These are phyloP conservation scores for Solanum microdontum DNA, from an alignment of 257 asterid species.

Conservation along the genomic window DNA sequence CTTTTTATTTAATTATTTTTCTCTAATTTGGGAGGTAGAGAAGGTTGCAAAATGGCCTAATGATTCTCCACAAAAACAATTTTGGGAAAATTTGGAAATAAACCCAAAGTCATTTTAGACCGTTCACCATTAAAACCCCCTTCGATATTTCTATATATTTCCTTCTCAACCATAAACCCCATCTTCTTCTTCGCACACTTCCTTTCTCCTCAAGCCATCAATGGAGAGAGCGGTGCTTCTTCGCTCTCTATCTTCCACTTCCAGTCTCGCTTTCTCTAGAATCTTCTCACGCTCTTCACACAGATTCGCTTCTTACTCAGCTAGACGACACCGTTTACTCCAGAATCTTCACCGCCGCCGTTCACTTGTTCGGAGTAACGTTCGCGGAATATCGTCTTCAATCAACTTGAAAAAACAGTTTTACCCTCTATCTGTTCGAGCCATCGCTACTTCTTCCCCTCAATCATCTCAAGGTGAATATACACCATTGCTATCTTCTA, in stretches of 20 bases:
- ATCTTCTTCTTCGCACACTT: neutral
- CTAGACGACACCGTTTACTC: constrained; percentile 43
- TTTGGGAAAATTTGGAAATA: neutral
- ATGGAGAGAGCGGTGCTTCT: constrained; percentile 76
- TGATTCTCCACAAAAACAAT: constrained; percentile 7
- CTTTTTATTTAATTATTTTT: no score
- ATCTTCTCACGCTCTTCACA: constrained; percentile 55
- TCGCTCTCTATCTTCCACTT: constrained; percentile 53
- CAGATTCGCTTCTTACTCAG: constrained; percentile 18
- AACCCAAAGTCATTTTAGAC: neutral
- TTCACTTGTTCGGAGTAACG: constrained; percentile 32
- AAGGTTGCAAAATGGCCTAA: constrained; percentile 8
- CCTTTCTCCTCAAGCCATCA: neutral
- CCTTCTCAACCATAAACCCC: neutral
- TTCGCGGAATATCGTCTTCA: constrained; percentile 36
- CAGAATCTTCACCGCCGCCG: constrained; percentile 32
- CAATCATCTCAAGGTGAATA: constrained; percentile 35
- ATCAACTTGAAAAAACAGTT: constrained; percentile 28
- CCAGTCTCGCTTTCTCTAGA: constrained; percentile 48
- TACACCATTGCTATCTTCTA: neutral
- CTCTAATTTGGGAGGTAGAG: neutral
- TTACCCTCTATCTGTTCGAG: constrained; percentile 44
- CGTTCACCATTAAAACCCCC: neutral
- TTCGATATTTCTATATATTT: neutral
- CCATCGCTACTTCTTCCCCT: constrained; percentile 59